Conservation (phyloP, 2,329 filamentous ascomycete species). For the Biscogniauxia mediterranea region DNA sequence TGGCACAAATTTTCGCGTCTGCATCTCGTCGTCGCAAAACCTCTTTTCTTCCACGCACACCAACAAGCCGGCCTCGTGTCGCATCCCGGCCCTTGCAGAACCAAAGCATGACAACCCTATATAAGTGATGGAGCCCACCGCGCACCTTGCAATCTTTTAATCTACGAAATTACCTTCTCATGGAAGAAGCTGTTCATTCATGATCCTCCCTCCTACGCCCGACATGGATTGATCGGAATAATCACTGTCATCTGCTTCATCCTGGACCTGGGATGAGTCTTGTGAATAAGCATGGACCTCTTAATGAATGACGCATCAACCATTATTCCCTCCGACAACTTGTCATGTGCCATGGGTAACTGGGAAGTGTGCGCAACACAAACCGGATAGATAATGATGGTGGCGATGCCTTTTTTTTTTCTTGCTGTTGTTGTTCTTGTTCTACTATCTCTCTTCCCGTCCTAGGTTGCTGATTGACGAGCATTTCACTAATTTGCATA, state of each 20-base stretch:
- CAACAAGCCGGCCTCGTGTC: slow-evolving; percentile 1
- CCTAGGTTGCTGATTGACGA: not conserved
- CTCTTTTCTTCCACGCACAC: not conserved
- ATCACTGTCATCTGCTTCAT: not conserved
- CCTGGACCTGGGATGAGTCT: not conserved
- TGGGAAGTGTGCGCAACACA: not conserved
- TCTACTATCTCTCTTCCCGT: not conserved
- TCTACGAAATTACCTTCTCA: not conserved
- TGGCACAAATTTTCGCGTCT: slow-evolving; percentile 17
- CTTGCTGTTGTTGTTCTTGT: not conserved
- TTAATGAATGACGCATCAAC: not conserved
- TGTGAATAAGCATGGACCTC: not conserved
- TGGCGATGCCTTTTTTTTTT: slow-evolving; percentile 10
- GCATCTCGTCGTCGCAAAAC: slow-evolving; percentile 5
- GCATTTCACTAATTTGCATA: slow-evolving; percentile 18
- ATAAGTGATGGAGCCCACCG: not conserved
- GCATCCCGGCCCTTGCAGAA: not conserved
- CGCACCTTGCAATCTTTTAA: not conserved
- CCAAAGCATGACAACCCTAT: not conserved
- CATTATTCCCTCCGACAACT: not conserved
- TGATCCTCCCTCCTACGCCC: too few relatives aligned
- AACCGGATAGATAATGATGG: not conserved
- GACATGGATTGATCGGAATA: not conserved
- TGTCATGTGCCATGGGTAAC: not conserved
- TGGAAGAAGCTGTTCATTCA: not conserved